Evolutionary conservation across 1,284 basidiomycete genomes (phyloP).

Genomic region (Sanghuangporus baumii): DNA sequence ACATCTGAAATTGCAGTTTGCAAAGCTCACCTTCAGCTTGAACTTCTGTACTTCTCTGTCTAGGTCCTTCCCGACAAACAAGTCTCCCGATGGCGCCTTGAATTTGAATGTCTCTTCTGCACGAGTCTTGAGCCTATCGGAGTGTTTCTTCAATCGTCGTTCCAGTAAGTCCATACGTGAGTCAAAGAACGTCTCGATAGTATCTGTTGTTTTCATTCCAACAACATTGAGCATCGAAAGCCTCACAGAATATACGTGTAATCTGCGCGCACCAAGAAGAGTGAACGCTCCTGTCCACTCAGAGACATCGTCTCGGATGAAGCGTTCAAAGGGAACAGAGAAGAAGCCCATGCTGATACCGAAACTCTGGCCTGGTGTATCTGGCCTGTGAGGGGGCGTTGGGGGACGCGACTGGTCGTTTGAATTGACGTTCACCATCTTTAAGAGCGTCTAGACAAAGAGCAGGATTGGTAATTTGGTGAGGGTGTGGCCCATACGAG

Average conservation of each 20-base stretch:
- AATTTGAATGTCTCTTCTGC: conserved; percentile 58
- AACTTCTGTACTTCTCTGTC: conserved; percentile 82
- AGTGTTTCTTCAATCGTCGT: conserved; percentile 80
- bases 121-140: conserved; percentile 72
- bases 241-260: conserved; percentile 13
- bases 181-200: conserved; percentile 87
- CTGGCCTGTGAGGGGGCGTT: conserved; percentile 11
- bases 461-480: neutral
- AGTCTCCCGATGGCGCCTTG: conserved; percentile 60
- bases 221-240: conserved; percentile 11
- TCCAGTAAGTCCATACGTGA: conserved; percentile 87
- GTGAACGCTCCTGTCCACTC: conserved; percentile 63
- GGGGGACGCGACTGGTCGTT: conserved; percentile 16
- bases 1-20: neutral
- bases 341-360: conserved; percentile 36
- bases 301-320: conserved; percentile 45
- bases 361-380: conserved; percentile 4
- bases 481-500: neutral
- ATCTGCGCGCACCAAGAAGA: conserved; percentile 48
- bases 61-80: conserved; percentile 60
- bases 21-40: conserved; percentile 48
- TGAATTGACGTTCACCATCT: conserved; percentile 11
- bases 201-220: conserved; percentile 44
- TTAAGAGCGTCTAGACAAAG: neutral
- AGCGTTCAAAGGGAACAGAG: conserved; percentile 47